These are phyloP conservation scores for Priceomyces fermenticarens DNA, from an alignment of 805 yeast genomes.

Conservation along the genomic window DNA sequence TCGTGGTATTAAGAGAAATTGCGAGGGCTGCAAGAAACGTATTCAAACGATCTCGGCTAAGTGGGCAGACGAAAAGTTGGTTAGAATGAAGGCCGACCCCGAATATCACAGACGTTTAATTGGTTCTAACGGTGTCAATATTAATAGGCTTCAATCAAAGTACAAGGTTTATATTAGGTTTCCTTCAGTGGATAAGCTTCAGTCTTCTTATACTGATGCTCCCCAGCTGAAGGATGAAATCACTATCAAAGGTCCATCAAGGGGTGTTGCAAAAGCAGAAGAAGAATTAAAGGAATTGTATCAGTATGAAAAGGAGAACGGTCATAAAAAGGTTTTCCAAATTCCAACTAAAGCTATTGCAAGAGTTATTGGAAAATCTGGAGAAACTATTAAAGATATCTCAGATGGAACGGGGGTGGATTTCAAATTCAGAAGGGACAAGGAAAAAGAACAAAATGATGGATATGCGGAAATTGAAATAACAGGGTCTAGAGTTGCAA, in stretches of 20 bases:
- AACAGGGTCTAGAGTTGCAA: slow-evolving; percentile 73
- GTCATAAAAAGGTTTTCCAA: slow-evolving; percentile 57
- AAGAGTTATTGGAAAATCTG: slow-evolving; percentile 84
- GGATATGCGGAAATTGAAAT: slow-evolving; percentile 64
- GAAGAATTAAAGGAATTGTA: slow-evolving; percentile 81
- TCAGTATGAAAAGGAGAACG: slow-evolving; percentile 84
- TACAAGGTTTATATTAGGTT: slow-evolving; percentile 79
- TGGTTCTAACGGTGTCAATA: slow-evolving; percentile 80
- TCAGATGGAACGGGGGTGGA: slow-evolving; percentile 67
- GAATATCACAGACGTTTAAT: slow-evolving; percentile 78
- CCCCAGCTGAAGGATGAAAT: slow-evolving; percentile 59
- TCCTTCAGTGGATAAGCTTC: slow-evolving; percentile 45
- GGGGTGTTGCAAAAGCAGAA: slow-evolving; percentile 78
- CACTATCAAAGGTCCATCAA: slow-evolving; percentile 81
- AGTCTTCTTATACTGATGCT: slow-evolving; percentile 25
- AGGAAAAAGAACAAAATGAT: slow-evolving; percentile 35
- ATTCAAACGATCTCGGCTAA: slow-evolving; percentile 60
- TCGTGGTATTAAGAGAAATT: slow-evolving; percentile 77
- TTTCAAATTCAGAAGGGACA: slow-evolving; percentile 41
- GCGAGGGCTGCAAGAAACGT: slow-evolving; percentile 63
- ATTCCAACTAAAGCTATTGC: slow-evolving; percentile 78
- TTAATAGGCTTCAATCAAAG: slow-evolving; percentile 81
- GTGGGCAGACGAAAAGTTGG: slow-evolving; percentile 78
- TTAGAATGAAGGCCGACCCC: slow-evolving; percentile 65
- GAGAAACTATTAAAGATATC: slow-evolving; percentile 79